Evolutionary conservation across 2,329 filamentous ascomycete species (phyloP), one percentile per base, ranked within the genome.

Genomic region (Alternaria viburni): DNA sequence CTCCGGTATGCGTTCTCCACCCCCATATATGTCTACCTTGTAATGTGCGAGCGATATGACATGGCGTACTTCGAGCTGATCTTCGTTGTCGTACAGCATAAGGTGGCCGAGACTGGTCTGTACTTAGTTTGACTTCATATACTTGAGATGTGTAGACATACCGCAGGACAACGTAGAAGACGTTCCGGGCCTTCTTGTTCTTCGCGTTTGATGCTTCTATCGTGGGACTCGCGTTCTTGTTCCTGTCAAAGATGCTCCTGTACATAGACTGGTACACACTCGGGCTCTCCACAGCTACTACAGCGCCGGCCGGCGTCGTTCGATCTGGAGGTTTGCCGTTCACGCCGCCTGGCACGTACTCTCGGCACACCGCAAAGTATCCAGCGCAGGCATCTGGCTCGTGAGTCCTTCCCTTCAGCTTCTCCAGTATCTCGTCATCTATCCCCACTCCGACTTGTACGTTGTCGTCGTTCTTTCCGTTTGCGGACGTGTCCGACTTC

Each of bases 261-360:
- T 99, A 99, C 93, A 99, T 97, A 79, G 91, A 91, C 86, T 98
- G 96, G 80, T 98, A 98, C 41, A 99, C 95, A 78, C 95, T 97
- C 60, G 92, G 93, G 75, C 93, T 97, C 60, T 93, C 91, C 45
- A 91, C 85, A 32, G 90, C 88, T 47, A 96, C 89, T 15, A 91
- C 90, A 60, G 91, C 89, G 17, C 93, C 93, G 12, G 92, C 88
- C 6, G 93, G 93, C 0, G 92, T 95, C 30, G 90, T 88, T 64
- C 93, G 88, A 81, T 97, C 94, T 62, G 95, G 93, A 6, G 94
- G 93, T 81, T 95, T 97, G 64, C 93, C 93, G 83, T 96, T 96
- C 79, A 97, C 90, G 45, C 93, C 94, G 77, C 93, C 93, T 45
- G 94, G 93, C 1, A 93, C 92, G 81, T 96, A 97, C 82, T 97